Evolutionary conservation across 352 stramenopile genomes (phyloP).

Genomic region (Phytophthora capsici): DNA sequence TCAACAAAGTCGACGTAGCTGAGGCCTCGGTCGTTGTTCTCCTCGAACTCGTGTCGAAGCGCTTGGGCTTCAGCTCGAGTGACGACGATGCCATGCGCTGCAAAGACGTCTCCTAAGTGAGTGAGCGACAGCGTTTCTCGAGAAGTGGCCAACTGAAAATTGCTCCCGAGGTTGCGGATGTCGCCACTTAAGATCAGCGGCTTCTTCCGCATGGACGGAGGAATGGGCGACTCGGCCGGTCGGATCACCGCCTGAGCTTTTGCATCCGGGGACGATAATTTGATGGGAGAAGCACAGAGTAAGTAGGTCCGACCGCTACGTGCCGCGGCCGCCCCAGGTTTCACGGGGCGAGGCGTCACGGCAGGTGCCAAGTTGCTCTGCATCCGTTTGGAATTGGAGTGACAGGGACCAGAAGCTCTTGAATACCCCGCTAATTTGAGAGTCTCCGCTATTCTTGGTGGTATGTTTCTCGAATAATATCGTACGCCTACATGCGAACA

Average conservation of each 20-base stretch:
- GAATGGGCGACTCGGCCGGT: slow-evolving; percentile 37
- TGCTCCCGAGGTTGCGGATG: slow-evolving; percentile 76
- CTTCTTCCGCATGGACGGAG: slow-evolving; percentile 53
- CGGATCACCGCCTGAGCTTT: slow-evolving; percentile 35
- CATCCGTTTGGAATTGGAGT: slow-evolving; percentile 20
- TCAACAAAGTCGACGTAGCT: slow-evolving; percentile 70
- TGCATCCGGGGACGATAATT: slow-evolving; percentile 26
- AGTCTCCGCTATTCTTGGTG: slow-evolving; percentile 17
- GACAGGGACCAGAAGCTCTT: slow-evolving; percentile 7
- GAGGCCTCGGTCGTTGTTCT: slow-evolving; percentile 73
- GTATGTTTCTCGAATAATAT: not conserved
- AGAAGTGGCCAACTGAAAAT: slow-evolving; percentile 66
- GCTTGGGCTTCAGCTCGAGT: slow-evolving; percentile 63
- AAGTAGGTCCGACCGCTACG: slow-evolving; percentile 60
- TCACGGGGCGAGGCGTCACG: slow-evolving; percentile 66
- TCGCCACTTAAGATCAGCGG: slow-evolving; percentile 69
- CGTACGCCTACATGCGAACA: slow-evolving; percentile 17
- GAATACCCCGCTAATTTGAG: slow-evolving; percentile 33
- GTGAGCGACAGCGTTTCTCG: slow-evolving; percentile 43
- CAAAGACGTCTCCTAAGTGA: slow-evolving; percentile 60
- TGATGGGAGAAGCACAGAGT: slow-evolving; percentile 55
- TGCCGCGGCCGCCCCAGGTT: slow-evolving; percentile 30
- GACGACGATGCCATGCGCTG: slow-evolving; percentile 52
- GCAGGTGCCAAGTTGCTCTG: slow-evolving; percentile 62
- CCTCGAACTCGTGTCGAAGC: slow-evolving; percentile 75